Conservation (phyloP, 306 rosid species). For the Pterocarpus santalinus region DNA sequence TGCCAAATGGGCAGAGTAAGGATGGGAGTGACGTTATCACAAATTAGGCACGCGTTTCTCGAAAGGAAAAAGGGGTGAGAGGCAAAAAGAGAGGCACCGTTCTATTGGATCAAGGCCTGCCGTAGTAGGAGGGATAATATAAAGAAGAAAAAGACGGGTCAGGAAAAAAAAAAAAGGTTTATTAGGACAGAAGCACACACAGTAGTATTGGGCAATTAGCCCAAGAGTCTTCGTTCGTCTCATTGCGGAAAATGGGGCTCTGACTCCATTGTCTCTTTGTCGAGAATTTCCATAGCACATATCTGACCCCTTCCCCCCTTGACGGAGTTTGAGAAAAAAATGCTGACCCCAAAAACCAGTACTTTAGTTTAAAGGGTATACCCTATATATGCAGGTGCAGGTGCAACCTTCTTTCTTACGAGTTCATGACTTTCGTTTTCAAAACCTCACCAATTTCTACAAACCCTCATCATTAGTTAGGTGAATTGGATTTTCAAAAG, state of each 20-base stretch:
- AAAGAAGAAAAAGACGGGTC: not conserved
- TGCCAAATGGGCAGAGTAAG: no score
- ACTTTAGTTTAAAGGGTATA: not conserved
- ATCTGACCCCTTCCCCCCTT: constrained; percentile 40
- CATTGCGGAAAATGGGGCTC: constrained; percentile 52
- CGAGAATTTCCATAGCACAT: constrained; percentile 65
- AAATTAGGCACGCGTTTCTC: constrained; percentile 64
- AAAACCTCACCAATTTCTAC: constrained; percentile 15
- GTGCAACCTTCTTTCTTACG: constrained; percentile 26
- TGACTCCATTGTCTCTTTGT: constrained; percentile 71
- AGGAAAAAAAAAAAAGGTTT: not conserved
- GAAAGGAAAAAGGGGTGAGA: constrained; percentile 14
- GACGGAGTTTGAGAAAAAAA: constrained; percentile 8
- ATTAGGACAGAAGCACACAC: not conserved
- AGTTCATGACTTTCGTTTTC: not conserved
- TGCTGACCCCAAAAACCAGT: constrained; percentile 35
- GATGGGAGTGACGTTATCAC: constrained; percentile 63
- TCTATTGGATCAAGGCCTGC: constrained; percentile 55
- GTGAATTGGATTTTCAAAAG: not conserved
- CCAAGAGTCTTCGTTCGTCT: constrained; percentile 26
- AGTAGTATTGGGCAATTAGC: not conserved
- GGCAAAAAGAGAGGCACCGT: constrained; percentile 38
- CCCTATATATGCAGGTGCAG: not conserved
- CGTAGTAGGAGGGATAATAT: not conserved
- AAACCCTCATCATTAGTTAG: not conserved